phyloP scores from a whole-genome alignment of 1,284 basidiomycete genomes.

The Gomphus bonarii region DNA sequence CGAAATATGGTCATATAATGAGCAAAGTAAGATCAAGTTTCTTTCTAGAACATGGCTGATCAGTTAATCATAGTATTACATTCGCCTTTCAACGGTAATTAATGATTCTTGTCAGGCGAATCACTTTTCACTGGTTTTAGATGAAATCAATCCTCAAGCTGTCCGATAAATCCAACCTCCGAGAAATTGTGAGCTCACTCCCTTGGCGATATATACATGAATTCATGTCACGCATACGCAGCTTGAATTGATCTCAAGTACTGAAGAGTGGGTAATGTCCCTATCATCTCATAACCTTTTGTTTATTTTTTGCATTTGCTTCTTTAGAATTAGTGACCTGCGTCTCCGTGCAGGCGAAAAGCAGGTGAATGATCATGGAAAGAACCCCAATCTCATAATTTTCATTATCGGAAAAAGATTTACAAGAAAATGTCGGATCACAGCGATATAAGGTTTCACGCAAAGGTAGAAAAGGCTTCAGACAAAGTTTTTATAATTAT shows the following conservation, averaged over 20 bases:
- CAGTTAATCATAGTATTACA: slow-evolving; percentile 44
- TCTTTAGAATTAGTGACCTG: slow-evolving; percentile 46
- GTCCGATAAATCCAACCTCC: slow-evolving; percentile 38
- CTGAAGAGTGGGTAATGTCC: slow-evolving; percentile 50
- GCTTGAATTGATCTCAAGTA: slow-evolving; percentile 53
- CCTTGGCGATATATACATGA: slow-evolving; percentile 1
- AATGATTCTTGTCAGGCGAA: background rate
- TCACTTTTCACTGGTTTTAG: slow-evolving; percentile 24
- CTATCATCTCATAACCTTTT: background rate
- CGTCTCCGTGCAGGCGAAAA: slow-evolving; percentile 65
- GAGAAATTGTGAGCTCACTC: slow-evolving; percentile 48
- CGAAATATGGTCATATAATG: slow-evolving; percentile 76
- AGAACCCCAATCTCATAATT: background rate
- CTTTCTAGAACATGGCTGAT: background rate
- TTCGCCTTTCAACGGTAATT: slow-evolving; percentile 55
- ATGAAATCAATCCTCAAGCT: slow-evolving; percentile 60
- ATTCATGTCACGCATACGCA: slow-evolving; percentile 19
- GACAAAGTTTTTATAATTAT: slow-evolving; percentile 69
- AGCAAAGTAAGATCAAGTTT: slow-evolving; percentile 46
- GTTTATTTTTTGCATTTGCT: background rate
- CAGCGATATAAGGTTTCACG: slow-evolving; percentile 61
- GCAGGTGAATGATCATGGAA: slow-evolving; percentile 29
- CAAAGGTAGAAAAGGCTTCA: slow-evolving; percentile 51
- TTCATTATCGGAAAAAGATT: slow-evolving; percentile 28
- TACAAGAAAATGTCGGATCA: slow-evolving; percentile 59